Evolutionary conservation across 176 grass and related monocot genomes (phyloP), one percentile per base, ranked within the genome.

Genomic region (Triticum turgidum): DNA sequence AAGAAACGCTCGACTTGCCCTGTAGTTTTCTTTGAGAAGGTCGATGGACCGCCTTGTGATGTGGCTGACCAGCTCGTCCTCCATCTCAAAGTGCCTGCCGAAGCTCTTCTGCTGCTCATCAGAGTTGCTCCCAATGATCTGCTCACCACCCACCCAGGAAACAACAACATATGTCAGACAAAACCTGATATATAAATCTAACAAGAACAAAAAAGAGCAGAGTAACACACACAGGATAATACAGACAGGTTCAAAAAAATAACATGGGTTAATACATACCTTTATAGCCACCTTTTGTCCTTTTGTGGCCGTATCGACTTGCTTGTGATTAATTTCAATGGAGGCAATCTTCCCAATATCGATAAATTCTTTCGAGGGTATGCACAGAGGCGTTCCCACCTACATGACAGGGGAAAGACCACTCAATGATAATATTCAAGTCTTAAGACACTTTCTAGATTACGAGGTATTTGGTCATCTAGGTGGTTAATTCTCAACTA

Each of bases 211-310:
- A 30, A 30, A 30, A 30, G 29, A 30, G 2, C 29, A 30, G 29
- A 30, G 29, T 30, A 30, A 24, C 24, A 24, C 24, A 30, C 29
- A 30, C 29, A 30, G 29, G 29, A 30, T 30, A 30, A 34, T 34
- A 34, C 4, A 34, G 33, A 34, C 33, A 34, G 33, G 2, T 34
- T 34, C 2, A 34, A 34, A 34, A 34, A 30, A 30, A 30, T 30
- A 34, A 34, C 33, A 34, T 3, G 33, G 22, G n/a, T 52, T 24
- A 37, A 39, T 58, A 72, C 70, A 7, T 25, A 86, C 94, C 94
- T 97, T 97, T 86, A 97, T 92, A 32, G 94, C 94, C 39, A 97
- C 94, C 81, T 97, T 97, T 67, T 97, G 92, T 39, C 94, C 94
- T 87, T 97, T 97, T 11, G 92, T 97, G 17, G 94, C 94, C 38